These are phyloP conservation scores for Diaporthe batatas DNA, from an alignment of 2,329 filamentous ascomycete genomes.

Conservation along the genomic window DNA sequence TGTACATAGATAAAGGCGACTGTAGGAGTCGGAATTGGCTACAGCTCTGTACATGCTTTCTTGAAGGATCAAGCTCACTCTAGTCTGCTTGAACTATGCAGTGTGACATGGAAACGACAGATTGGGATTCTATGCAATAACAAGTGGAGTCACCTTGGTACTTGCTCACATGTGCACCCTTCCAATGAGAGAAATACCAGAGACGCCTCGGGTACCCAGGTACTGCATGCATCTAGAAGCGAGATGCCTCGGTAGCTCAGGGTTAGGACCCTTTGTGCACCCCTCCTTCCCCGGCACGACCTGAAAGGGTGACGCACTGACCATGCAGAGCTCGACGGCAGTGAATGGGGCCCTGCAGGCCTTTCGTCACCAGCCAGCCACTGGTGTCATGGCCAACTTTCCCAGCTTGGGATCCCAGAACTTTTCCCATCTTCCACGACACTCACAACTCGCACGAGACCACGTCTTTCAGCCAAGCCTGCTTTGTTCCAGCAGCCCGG, in stretches of 20 bases:
- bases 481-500: conserved; percentile 13
- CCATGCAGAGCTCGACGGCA: background rate
- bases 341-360: background rate
- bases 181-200: no score
- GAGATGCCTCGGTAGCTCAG: background rate
- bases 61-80: no score
- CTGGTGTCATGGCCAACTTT: conserved; percentile 37
- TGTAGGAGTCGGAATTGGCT: no score
- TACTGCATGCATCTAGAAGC: background rate
- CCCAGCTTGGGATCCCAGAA: conserved; percentile 30
- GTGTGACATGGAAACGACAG: no score
- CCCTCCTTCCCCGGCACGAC: background rate
- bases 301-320: conserved; percentile 39
- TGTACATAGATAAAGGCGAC: no score
- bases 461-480: conserved; percentile 32
- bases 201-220: no score
- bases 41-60: no score
- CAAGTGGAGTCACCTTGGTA: no score
- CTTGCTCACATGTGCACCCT: no score
- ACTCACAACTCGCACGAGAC: conserved; percentile 2
- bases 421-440: conserved; percentile 23
- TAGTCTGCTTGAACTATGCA: no score
- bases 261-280: background rate
- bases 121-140: no score
- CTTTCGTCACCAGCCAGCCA: conserved; percentile 42